Evolutionary conservation across 805 yeast species (phyloP).

Genomic region (Jamesozyma piceae): DNA sequence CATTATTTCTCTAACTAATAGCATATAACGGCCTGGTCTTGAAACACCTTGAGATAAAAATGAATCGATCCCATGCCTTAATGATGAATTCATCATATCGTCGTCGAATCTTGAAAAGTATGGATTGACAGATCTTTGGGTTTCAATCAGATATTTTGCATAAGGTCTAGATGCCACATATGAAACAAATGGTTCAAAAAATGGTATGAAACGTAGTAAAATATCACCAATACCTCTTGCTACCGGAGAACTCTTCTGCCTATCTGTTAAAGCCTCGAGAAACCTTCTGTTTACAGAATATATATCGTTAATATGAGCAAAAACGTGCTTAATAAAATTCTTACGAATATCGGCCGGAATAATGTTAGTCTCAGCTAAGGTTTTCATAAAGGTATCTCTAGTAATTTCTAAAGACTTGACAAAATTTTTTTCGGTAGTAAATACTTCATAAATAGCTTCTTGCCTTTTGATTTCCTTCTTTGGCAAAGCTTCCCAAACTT

Average conservation of each 20-base stretch:
- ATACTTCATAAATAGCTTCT: slow-evolving; percentile 88
- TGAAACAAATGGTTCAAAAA: slow-evolving; percentile 83
- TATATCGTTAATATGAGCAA: slow-evolving; percentile 81
- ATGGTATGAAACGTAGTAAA: slow-evolving; percentile 71
- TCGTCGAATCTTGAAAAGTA: slow-evolving; percentile 89
- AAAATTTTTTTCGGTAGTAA: slow-evolving; percentile 88
- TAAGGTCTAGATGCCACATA: slow-evolving; percentile 93
- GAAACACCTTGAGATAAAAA: slow-evolving; percentile 92
- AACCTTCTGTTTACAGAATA: slow-evolving; percentile 73
- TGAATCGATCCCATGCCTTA: slow-evolving; percentile 66
- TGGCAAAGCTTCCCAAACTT: slow-evolving; percentile 65
- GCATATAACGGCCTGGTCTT: slow-evolving; percentile 88
- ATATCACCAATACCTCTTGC: slow-evolving; percentile 83
- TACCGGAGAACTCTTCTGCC: slow-evolving; percentile 80
- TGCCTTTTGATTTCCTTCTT: slow-evolving; percentile 86
- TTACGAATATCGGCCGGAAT: slow-evolving; percentile 86
- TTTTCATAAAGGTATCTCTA: slow-evolving; percentile 89
- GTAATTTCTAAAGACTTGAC: slow-evolving; percentile 89
- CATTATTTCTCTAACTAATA: slow-evolving; percentile 70
- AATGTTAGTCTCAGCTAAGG: slow-evolving; percentile 74
- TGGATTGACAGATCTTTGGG: slow-evolving; percentile 84
- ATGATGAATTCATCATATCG: slow-evolving; percentile 62
- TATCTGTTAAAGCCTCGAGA: slow-evolving; percentile 78
- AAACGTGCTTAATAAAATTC: slow-evolving; percentile 82
- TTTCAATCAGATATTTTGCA: slow-evolving; percentile 90